A percentile compares a stretch with the other conserved stretches of the same genome.
These are phyloP conservation scores for Lachnellula hyalina DNA, from an alignment of 2,329 filamentous ascomycete genomes.

Conservation along the genomic window DNA sequence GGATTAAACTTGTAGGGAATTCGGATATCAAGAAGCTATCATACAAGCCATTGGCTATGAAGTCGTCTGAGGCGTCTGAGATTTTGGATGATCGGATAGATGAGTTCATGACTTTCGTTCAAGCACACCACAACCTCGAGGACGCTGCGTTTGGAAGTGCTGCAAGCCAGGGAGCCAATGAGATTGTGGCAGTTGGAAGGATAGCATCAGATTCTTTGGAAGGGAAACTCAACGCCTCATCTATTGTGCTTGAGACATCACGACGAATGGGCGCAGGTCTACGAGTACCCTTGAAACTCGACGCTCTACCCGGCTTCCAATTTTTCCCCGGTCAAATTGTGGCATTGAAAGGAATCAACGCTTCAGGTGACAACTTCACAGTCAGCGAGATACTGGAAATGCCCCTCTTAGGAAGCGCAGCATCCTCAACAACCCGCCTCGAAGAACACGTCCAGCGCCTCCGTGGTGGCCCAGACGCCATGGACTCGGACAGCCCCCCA, in stretches of 20 bases:
- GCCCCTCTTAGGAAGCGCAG: slow-evolving; percentile 69
- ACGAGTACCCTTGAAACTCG: slow-evolving; percentile 73
- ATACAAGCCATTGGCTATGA: slow-evolving; percentile 94
- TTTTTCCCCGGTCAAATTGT: slow-evolving; percentile 96
- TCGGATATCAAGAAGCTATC: slow-evolving; percentile 86
- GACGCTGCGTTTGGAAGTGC: slow-evolving; percentile 83
- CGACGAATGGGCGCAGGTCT: slow-evolving; percentile 76
- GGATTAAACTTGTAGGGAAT: slow-evolving; percentile 78
- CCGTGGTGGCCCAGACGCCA: slow-evolving; percentile 56
- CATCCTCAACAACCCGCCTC: slow-evolving; percentile 61
- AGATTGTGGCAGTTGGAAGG: slow-evolving; percentile 84
- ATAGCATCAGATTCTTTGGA: slow-evolving; percentile 86
- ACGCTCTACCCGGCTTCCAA: slow-evolving; percentile 63
- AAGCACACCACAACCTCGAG: slow-evolving; percentile 69
- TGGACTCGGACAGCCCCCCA: slow-evolving; percentile 52
- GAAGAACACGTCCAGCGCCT: slow-evolving; percentile 65
- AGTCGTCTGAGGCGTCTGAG: slow-evolving; percentile 84
- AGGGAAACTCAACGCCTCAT: slow-evolving; percentile 79
- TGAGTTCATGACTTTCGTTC: slow-evolving; percentile 70
- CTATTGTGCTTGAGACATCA: slow-evolving; percentile 83
- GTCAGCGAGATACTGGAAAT: slow-evolving; percentile 71
- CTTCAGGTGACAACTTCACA: slow-evolving; percentile 76
- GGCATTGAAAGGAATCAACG: slow-evolving; percentile 79
- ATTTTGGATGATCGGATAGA: slow-evolving; percentile 94
- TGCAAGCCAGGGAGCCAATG: slow-evolving; percentile 74